Conservation (phyloP, 441 rosid genomes). For the Populus hybrid region DNA sequence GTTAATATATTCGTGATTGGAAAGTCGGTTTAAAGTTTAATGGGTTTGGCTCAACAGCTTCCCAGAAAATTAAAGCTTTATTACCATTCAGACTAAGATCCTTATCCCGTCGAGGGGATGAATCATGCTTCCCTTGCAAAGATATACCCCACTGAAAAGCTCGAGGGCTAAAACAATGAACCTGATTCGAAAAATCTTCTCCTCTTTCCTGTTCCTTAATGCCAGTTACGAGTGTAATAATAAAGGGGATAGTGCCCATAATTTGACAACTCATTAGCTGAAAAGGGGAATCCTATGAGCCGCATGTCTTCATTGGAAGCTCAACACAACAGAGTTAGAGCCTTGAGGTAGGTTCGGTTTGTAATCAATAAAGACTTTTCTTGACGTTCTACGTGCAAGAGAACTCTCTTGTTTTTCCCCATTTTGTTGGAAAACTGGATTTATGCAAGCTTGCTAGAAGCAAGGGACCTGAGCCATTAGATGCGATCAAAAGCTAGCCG, state of each 20-base stretch:
- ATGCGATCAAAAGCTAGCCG: background rate
- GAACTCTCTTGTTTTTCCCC: background rate
- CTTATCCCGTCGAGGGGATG: background rate
- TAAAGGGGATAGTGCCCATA: conserved; percentile 22
- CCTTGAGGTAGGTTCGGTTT: background rate
- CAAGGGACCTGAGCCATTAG: background rate
- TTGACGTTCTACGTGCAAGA: background rate
- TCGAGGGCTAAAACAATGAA: conserved; percentile 4
- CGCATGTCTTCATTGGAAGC: conserved; percentile 9
- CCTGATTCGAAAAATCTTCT: conserved; percentile 15
- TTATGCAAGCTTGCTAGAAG: background rate
- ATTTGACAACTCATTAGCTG: conserved; percentile 34
- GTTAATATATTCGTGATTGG: background rate
- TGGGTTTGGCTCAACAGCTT: background rate
- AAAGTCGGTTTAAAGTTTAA: background rate
- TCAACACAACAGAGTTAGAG: conserved; percentile 6
- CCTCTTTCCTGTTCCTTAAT: conserved; percentile 10
- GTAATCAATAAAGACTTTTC: background rate
- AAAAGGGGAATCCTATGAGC: conserved; percentile 25
- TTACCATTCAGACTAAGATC: background rate
- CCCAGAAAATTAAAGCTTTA: background rate
- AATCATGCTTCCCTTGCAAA: conserved; percentile 17
- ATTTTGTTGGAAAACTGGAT: background rate
- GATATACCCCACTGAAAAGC: conserved; percentile 16
- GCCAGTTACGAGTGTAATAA: conserved; percentile 18